phyloP scores from a whole-genome alignment of 2,329 filamentous ascomycete genomes.

The Talaromyces sp. region DNA sequence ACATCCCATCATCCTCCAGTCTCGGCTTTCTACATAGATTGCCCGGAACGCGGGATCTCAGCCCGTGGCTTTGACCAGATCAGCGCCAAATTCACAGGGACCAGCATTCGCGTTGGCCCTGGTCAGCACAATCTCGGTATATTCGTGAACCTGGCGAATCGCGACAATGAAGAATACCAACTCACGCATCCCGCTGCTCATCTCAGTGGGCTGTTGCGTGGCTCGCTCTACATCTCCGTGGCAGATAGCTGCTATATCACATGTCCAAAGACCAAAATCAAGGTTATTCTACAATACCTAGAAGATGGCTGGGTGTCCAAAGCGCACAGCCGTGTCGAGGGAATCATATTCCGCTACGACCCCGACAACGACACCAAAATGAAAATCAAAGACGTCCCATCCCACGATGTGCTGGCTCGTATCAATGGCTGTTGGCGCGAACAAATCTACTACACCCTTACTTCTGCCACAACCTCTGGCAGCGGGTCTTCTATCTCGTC shows the following conservation, averaged over 20 bases:
- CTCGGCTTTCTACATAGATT: slow-evolving; percentile 91
- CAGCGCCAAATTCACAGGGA: slow-evolving; percentile 95
- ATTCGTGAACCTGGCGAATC: slow-evolving; percentile 79
- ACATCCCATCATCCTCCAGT: slow-evolving; percentile 97
- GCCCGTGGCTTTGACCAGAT: slow-evolving; percentile 94
- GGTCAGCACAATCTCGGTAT: slow-evolving; percentile 95
- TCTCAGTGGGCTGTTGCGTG: slow-evolving; percentile 80
- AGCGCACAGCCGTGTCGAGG: slow-evolving; percentile 85
- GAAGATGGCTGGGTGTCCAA: slow-evolving; percentile 94
- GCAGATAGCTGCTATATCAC: slow-evolving; percentile 85
- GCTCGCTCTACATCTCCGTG: slow-evolving; percentile 84
- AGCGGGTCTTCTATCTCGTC: slow-evolving; percentile 6
- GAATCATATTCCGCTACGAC: slow-evolving; percentile 86
- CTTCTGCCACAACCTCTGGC: slow-evolving; percentile 27
- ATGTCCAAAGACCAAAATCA: slow-evolving; percentile 85
- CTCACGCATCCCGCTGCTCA: slow-evolving; percentile 93
- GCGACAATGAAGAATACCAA: slow-evolving; percentile 86
- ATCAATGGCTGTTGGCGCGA: slow-evolving; percentile 85
- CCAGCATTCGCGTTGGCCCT: slow-evolving; percentile 84
- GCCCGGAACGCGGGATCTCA: slow-evolving; percentile 81
- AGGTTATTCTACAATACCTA: slow-evolving; percentile 86
- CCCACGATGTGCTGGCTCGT: slow-evolving; percentile 76
- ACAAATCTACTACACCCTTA: slow-evolving; percentile 60
- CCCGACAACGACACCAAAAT: slow-evolving; percentile 77
- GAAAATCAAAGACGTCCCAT: slow-evolving; percentile 79